Conservation (phyloP, 2,329 filamentous ascomycete genomes). For the Alternaria hordeiaustralica region DNA sequence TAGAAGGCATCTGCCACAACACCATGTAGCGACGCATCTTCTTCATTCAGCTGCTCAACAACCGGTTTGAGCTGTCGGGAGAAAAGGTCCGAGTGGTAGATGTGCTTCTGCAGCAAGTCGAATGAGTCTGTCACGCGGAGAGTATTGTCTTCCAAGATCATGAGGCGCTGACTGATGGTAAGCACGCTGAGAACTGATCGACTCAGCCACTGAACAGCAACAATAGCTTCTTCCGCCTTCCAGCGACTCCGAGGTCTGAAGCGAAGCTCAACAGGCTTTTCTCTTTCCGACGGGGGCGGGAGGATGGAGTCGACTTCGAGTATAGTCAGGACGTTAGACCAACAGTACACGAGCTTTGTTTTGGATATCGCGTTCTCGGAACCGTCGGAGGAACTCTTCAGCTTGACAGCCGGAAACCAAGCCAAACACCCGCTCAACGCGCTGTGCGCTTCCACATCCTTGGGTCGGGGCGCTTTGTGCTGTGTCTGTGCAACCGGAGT, state of each 20-base stretch:
- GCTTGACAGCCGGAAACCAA: slow-evolving; percentile 95
- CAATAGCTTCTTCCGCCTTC: slow-evolving; percentile 93
- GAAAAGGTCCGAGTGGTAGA: slow-evolving; percentile 90
- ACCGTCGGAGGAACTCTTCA: slow-evolving; percentile 76
- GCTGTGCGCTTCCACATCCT: slow-evolving; percentile 87
- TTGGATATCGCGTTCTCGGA: slow-evolving; percentile 74
- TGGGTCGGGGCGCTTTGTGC: slow-evolving; percentile 89
- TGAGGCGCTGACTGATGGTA: slow-evolving; percentile 90
- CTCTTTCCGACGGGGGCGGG: slow-evolving; percentile 68
- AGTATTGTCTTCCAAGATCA: slow-evolving; percentile 84
- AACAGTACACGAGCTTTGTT: slow-evolving; percentile 94
- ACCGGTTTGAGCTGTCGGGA: slow-evolving; percentile 83
- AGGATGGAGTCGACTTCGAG: slow-evolving; percentile 78
- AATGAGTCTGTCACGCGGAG: slow-evolving; percentile 95
- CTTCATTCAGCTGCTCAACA: slow-evolving; percentile 87
- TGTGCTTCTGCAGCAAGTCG: slow-evolving; percentile 88
- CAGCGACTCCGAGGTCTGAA: slow-evolving; percentile 87
- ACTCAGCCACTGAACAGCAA: slow-evolving; percentile 95
- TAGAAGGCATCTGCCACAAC: slow-evolving; percentile 97
- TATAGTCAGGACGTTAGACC: slow-evolving; percentile 96
- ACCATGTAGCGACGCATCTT: slow-evolving; percentile 88
- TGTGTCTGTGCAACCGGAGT: slow-evolving; percentile 96
- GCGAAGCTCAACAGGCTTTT: slow-evolving; percentile 77
- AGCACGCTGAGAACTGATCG: slow-evolving; percentile 89
- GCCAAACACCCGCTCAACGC: slow-evolving; percentile 92